phyloP scores from a whole-genome alignment of 2,329 filamentous ascomycete species.

The Penicillium thymicola region DNA sequence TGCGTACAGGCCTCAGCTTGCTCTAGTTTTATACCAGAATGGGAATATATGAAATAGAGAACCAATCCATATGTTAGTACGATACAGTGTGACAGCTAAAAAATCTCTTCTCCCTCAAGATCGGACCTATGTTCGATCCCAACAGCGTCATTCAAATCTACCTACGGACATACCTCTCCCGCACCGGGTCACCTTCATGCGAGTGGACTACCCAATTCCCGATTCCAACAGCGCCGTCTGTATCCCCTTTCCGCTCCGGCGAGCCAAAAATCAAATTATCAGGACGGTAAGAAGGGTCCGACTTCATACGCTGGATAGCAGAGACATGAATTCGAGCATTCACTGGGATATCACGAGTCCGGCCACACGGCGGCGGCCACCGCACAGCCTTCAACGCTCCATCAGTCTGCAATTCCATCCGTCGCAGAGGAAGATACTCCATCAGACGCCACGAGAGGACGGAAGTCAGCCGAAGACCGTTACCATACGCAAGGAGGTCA shows the following conservation, averaged over 20 bases:
- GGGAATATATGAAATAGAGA: too few relatives aligned
- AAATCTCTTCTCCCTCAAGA: neutral
- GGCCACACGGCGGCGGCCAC: conserved; percentile 70
- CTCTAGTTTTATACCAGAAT: too few relatives aligned
- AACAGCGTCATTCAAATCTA: neutral
- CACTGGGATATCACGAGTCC: conserved; percentile 67
- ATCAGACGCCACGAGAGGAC: conserved; percentile 67
- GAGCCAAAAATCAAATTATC: conserved; percentile 67
- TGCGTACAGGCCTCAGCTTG: too few relatives aligned
- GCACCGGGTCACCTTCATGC: conserved; percentile 15
- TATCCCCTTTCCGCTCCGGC: neutral
- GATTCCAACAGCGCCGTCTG: conserved; percentile 49
- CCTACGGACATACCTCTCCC: conserved; percentile 14
- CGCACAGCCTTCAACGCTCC: conserved; percentile 65
- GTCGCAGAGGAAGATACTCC: conserved; percentile 71
- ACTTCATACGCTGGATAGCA: conserved; percentile 66
- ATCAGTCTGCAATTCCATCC: conserved; percentile 64
- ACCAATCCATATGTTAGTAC: too few relatives aligned
- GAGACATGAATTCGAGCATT: conserved; percentile 65
- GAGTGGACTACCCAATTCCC: conserved; percentile 12
- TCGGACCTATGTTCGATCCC: neutral
- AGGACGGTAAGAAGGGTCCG: conserved; percentile 61
- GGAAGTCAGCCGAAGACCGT: conserved; percentile 51
- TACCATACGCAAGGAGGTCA: conserved; percentile 62
- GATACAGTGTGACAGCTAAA: too few relatives aligned